These are phyloP conservation scores for Sophora flavescens DNA, from an alignment of 306 rosid genomes.

Conservation along the genomic window DNA sequence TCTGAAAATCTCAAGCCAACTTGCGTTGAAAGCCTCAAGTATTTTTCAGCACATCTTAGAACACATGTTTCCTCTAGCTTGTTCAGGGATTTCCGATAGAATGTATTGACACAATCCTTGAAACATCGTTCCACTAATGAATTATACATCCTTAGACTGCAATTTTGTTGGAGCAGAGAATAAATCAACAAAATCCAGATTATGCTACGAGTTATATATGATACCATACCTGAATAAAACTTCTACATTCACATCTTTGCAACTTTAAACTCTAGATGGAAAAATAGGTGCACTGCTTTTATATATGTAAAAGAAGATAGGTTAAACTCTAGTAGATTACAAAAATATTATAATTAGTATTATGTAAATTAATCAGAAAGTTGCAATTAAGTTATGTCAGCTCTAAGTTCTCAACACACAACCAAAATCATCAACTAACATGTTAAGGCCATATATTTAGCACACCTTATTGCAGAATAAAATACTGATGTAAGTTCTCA, in stretches of 20 bases:
- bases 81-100: conserved; percentile 51
- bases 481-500: neutral
- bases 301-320: neutral
- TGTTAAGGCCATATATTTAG: neutral
- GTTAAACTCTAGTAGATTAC: conserved; percentile 12
- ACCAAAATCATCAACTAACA: conserved; percentile 11
- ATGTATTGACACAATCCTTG: conserved; percentile 52
- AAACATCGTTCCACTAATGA: conserved; percentile 57
- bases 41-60: conserved; percentile 55
- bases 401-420: conserved; percentile 7
- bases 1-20: conserved; percentile 52
- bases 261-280: conserved; percentile 32
- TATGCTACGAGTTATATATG: conserved; percentile 15
- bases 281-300: neutral
- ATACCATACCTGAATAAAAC: conserved; percentile 6
- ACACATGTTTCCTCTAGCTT: conserved; percentile 61
- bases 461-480: neutral
- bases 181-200: conserved; percentile 41
- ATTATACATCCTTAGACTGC: conserved; percentile 60
- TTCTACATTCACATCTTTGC: conserved; percentile 28
- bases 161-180: conserved; percentile 43
- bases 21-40: conserved; percentile 51
- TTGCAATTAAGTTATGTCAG: neutral
- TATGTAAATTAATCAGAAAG: neutral
- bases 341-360: neutral